A percentile compares a stretch with the other conserved stretches of the same genome.
Evolutionary conservation across 805 yeast species (phyloP).

Genomic region (Suhomyces xylopsoci): DNA sequence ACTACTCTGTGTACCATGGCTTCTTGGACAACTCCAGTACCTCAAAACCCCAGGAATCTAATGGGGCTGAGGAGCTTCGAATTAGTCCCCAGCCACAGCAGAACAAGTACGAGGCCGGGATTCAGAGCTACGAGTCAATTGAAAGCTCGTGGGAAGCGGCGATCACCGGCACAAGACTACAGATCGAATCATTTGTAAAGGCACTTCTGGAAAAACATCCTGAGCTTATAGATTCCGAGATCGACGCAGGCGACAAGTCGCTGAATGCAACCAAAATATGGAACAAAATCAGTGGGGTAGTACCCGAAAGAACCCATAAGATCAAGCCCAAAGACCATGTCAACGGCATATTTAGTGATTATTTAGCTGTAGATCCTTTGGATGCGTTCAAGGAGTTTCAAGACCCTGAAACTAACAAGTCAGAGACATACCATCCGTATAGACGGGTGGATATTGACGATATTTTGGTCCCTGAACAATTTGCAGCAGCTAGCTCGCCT

Average conservation of each 20-base stretch:
- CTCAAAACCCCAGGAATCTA: too few species aligned
- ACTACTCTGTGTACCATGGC: slow-evolving; percentile 28
- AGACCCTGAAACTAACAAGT: slow-evolving; percentile 21
- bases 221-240: slow-evolving; percentile 34
- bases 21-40: slow-evolving; percentile 13
- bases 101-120: slow-evolving; percentile 3
- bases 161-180: slow-evolving; percentile 34
- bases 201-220: slow-evolving; percentile 33
- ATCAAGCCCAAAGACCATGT: slow-evolving; percentile 26
- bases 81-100: not conserved
- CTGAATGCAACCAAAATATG: slow-evolving; percentile 24
- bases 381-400: slow-evolving; percentile 25
- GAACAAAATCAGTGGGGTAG: slow-evolving; percentile 21
- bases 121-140: slow-evolving; percentile 29
- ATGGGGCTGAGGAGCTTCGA: not conserved
- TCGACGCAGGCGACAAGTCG: slow-evolving; percentile 27
- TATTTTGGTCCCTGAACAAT: slow-evolving; percentile 2
- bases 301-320: slow-evolving; percentile 17
- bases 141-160: slow-evolving; percentile 37
- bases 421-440: slow-evolving; percentile 30
- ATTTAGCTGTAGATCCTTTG: slow-evolving; percentile 31
- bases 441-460: slow-evolving; percentile 11
- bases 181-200: slow-evolving; percentile 34
- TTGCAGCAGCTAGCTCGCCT: slow-evolving; percentile 1
- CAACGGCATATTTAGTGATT: slow-evolving; percentile 31